A percentile compares a stretch with the other conserved stretches of the same genome.
Evolutionary conservation across 129 eudicot genomes (phyloP).

Genomic region (Artemisia tridentata): DNA sequence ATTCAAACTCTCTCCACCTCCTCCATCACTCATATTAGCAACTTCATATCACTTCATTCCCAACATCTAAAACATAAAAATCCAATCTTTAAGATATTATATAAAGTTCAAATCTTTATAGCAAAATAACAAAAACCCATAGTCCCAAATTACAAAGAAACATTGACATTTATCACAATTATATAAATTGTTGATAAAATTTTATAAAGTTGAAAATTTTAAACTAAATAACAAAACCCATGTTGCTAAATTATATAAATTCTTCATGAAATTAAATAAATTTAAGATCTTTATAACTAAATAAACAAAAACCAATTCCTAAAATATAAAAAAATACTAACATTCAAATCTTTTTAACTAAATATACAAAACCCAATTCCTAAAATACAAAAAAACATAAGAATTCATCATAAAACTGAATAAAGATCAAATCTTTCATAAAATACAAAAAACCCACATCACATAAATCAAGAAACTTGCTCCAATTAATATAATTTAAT

Average conservation of each 20-base stretch:
- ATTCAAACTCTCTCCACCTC: conserved; percentile 57
- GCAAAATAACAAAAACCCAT: neutral
- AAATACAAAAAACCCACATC: no score
- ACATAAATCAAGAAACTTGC: no score
- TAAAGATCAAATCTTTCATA: no score
- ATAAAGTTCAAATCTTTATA: neutral
- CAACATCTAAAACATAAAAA: conserved; percentile 17
- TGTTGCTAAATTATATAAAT: no score
- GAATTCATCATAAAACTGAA: no score
- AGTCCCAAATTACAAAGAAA: no score
- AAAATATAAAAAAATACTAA: neutral
- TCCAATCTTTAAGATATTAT: conserved; percentile 11
- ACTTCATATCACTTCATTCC: conserved; percentile 64
- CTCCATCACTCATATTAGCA: conserved; percentile 87
- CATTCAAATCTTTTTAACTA: conserved; percentile 4
- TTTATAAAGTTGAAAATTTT: no score
- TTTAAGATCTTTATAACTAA: neutral
- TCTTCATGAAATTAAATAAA: neutral
- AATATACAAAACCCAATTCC: conserved; percentile 32
- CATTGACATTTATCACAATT: neutral
- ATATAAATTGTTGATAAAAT: neutral
- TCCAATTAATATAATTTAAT: neutral
- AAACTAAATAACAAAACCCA: no score
- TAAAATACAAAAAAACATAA: neutral
- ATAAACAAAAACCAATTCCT: conserved; percentile 29